Evolutionary conservation across 202 grass and related monocot genomes (phyloP).

Genomic region (Schoenoplectus triqueter): DNA sequence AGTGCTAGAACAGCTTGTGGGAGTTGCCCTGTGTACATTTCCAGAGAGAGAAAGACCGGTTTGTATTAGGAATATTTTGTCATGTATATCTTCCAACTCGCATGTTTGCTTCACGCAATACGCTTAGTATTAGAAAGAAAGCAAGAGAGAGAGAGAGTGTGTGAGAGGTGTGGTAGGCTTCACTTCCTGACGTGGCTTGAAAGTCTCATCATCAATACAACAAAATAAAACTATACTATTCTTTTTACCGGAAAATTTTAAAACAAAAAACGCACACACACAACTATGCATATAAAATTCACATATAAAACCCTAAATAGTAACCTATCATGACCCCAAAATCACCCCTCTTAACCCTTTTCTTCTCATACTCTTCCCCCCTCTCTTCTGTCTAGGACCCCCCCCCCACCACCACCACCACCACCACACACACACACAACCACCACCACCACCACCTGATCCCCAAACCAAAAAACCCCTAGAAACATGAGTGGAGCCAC

Average conservation of each 20-base stretch:
- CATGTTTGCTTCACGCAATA: slow-evolving; percentile 99
- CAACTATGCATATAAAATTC: slow-evolving; percentile 32
- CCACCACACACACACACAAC: too few species aligned
- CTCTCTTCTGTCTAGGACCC: not conserved
- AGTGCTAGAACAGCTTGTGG: slow-evolving; percentile 27
- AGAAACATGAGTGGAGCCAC: slow-evolving; percentile 38
- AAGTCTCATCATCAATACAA: slow-evolving; percentile 81
- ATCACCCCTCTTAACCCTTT: slow-evolving; percentile 38
- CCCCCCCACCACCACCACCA: not conserved
- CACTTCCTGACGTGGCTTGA: slow-evolving; percentile 80
- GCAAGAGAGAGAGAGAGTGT: slow-evolving; percentile 57
- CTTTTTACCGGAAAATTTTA: slow-evolving; percentile 28
- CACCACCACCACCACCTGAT: too few species aligned
- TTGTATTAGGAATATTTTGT: slow-evolving; percentile 37
- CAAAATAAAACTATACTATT: slow-evolving; percentile 47
- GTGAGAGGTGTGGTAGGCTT: slow-evolving; percentile 51
- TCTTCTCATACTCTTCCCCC: slow-evolving; percentile 23
- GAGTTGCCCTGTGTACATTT: slow-evolving; percentile 32
- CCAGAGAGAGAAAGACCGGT: slow-evolving; percentile 42
- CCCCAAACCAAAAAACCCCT: not conserved
- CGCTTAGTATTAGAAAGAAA: slow-evolving; percentile 57
- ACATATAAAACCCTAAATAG: slow-evolving; percentile 46
- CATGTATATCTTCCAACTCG: slow-evolving; percentile 39
- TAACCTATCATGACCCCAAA: slow-evolving; percentile 52
- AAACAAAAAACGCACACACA: slow-evolving; percentile 38